Evolutionary conservation across 2,329 filamentous ascomycete species (phyloP).

Genomic region (Seiridium unicorne): DNA sequence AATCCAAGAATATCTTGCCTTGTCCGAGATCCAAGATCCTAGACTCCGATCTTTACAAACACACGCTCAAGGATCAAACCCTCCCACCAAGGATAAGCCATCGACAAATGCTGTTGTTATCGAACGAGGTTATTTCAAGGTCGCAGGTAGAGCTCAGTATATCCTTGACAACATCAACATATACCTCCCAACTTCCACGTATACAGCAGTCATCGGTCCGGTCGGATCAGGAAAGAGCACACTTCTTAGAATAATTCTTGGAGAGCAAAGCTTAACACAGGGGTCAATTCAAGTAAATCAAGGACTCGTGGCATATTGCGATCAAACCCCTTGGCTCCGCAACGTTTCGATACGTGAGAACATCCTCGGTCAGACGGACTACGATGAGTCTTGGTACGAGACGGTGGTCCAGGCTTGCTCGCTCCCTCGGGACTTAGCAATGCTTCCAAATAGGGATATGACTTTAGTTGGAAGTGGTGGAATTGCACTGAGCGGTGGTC

Average conservation of each 20-base stretch:
- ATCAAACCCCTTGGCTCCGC: slow-evolving; percentile 22
- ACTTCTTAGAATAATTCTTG: slow-evolving; percentile 12
- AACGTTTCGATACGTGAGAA: slow-evolving; percentile 20
- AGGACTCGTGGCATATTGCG: slow-evolving; percentile 44
- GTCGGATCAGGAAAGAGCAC: slow-evolving; percentile 2
- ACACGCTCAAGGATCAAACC: neutral
- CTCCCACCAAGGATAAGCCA: too few relatives aligned
- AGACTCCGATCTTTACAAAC: neutral
- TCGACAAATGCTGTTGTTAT: neutral
- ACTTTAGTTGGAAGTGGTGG: slow-evolving; percentile 1
- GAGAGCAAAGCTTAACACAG: slow-evolving; percentile 10
- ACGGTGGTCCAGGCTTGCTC: slow-evolving; percentile 13
- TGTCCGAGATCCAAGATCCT: neutral
- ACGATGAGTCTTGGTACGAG: slow-evolving; percentile 16
- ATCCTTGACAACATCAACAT: neutral
- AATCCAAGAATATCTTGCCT: slow-evolving; percentile 1
- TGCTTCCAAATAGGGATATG: neutral
- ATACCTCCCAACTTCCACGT: neutral
- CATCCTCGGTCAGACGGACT: slow-evolving; percentile 16
- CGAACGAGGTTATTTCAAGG: neutral
- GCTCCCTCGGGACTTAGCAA: neutral
- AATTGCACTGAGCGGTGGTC: slow-evolving; percentile 1
- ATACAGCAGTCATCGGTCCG: neutral
- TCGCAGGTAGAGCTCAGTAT: neutral
- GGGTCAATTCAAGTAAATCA: slow-evolving; percentile 53